These are phyloP conservation scores for Zymoseptoria crescenta DNA, from an alignment of 2,329 filamentous ascomycete species.

Conservation along the genomic window DNA sequence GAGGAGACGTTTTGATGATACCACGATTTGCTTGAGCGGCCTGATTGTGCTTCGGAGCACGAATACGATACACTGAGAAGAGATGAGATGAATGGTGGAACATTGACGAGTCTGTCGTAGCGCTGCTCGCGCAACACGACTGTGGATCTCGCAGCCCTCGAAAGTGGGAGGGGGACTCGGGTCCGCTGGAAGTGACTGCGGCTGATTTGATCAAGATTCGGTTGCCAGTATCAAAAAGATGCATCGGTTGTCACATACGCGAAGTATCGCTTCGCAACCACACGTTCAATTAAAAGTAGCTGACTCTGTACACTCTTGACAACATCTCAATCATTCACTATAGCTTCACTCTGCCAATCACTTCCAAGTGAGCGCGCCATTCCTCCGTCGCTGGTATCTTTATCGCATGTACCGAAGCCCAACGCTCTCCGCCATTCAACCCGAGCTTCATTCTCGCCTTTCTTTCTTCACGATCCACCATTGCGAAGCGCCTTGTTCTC, in stretches of 20 bases:
- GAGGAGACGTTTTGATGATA: constrained; percentile 55
- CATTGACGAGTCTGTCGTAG: not conserved
- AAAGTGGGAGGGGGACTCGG: not conserved
- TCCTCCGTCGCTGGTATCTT: not conserved
- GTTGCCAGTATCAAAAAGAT: not conserved
- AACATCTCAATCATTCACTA: not conserved
- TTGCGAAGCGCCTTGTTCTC: not conserved
- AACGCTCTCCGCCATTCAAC: not conserved
- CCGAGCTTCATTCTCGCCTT: not conserved
- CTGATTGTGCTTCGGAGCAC: not conserved
- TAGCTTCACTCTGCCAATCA: not conserved
- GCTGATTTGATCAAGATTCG: not conserved
- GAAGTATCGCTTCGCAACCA: not conserved
- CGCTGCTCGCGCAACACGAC: not conserved
- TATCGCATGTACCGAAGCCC: not conserved
- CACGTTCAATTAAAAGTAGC: not conserved
- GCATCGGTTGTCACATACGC: not conserved
- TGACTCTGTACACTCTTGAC: not conserved
- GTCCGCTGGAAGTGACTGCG: not conserved
- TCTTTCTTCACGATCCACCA: not conserved
- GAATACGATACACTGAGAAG: not conserved
- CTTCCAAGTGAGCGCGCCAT: not conserved
- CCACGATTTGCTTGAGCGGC: constrained; percentile 4
- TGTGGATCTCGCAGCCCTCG: not conserved
- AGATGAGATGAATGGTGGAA: not conserved